phyloP scores from a whole-genome alignment of 2,329 filamentous ascomycete genomes.

The Trichoderma breve region DNA sequence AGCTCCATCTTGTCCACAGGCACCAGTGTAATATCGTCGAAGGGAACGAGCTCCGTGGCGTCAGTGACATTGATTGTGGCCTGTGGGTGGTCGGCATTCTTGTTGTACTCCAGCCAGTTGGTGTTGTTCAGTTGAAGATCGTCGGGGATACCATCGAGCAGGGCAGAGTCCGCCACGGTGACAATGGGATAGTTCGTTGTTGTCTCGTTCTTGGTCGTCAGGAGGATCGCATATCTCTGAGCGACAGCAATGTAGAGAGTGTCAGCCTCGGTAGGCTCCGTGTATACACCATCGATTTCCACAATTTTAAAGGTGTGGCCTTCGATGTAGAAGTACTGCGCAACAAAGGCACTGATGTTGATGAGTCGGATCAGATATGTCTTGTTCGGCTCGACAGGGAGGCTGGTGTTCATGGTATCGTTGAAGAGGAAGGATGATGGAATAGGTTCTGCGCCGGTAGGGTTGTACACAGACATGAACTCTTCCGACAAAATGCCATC shows the following conservation, averaged over 20 bases:
- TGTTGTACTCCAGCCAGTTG: conserved; percentile 36
- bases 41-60: conserved; percentile 50
- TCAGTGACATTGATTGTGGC: conserved; percentile 24
- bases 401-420: conserved; percentile 43
- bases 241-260: conserved; percentile 48
- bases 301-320: conserved; percentile 35
- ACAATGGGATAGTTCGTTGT: conserved; percentile 46
- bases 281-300: conserved; percentile 53
- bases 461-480: conserved; percentile 37
- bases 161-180: conserved; percentile 25
- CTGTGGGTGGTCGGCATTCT: conserved; percentile 26
- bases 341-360: conserved; percentile 52
- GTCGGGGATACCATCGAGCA: conserved; percentile 44
- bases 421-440: conserved; percentile 54
- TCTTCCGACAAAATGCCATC: conserved; percentile 26
- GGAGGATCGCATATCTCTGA: conserved; percentile 49
- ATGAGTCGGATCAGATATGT: conserved; percentile 55
- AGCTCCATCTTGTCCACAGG: conserved; percentile 53
- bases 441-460: conserved; percentile 53
- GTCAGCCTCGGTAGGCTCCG: conserved; percentile 42
- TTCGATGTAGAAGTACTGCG: conserved; percentile 48
- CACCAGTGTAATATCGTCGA: conserved; percentile 55
- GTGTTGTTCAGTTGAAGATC: conserved; percentile 48
- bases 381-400: conserved; percentile 38
- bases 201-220: conserved; percentile 47